Evolutionary conservation across 352 stramenopile species (phyloP), one percentile per base, ranked within the genome.

Genomic region (Phytophthora meadii): DNA sequence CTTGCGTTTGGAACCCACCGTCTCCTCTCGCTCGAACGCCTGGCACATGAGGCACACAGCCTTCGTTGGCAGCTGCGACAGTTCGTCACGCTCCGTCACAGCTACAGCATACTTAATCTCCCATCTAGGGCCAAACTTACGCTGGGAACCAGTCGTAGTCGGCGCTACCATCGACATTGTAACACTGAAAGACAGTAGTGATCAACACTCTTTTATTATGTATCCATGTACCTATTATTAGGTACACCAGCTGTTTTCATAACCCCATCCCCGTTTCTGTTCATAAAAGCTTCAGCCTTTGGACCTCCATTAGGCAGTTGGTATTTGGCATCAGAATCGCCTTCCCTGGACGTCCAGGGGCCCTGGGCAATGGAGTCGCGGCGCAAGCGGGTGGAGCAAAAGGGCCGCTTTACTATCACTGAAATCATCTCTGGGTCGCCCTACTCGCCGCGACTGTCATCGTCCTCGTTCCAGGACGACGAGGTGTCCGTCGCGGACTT

Each of bases 381-480:
- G 55, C 70, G 65, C 51, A 75, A 63, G 70, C 83, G 83, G 34
- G 84, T 94, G 9, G 80, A 94, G 72, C 76, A 81, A 66, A 83
- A 85, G 54, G 84, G 86, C 8, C 82, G 86, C 70, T 94, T 94
- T 67, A 94, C 86, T 4, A 94, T 94, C 71, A 92, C 80, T 5
- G 83, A 92, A 61, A 85, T 94, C 54, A 67, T 86, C 46, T 81
- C 82, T 2, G 79, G 74, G 24, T 92, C 82, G 19, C 76, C 78
- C 14, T 59, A 55, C 48, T 83, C 79, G 28, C 59, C 74, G n/a
- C 62, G 58, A 5, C 22, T 67, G 17, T 54, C 51, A 12, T 63
- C 55, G 41, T 44, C 56, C 30, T 54, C 64, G 34, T 74, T 80
- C 50, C 44, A 72, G 40, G 65, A 71, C 41, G 59, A 67, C 28